Conservation (phyloP, 192 early-diverging fungal genomes). For the Chytriomyces sp. region DNA sequence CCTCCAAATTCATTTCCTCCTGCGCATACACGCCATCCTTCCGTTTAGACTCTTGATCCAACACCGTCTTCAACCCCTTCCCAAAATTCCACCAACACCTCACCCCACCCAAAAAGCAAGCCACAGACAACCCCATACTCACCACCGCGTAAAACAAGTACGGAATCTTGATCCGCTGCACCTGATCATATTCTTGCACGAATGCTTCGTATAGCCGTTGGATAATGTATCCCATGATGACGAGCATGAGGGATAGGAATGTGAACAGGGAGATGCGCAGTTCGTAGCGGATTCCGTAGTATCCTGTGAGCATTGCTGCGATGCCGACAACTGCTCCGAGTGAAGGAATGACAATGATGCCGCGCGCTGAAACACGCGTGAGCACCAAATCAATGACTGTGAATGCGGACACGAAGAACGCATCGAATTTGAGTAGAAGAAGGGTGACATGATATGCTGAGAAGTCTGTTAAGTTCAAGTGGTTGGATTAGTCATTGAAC, state of each 20-base stretch:
- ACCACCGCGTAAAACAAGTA: not conserved
- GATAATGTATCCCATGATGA: not conserved
- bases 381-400: slow-evolving; percentile 31
- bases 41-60: not conserved
- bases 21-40: not conserved
- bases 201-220: not conserved
- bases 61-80: not conserved
- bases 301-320: slow-evolving; percentile 2
- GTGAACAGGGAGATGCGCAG: not conserved
- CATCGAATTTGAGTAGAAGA: slow-evolving; percentile 24
- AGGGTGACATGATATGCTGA: slow-evolving; percentile 14
- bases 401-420: slow-evolving; percentile 30
- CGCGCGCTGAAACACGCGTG: not conserved
- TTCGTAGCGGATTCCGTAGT: slow-evolving; percentile 21
- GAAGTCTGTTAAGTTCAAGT: not conserved
- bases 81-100: slow-evolving; percentile 3
- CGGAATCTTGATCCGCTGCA: not conserved
- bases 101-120: not conserved
- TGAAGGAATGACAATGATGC: slow-evolving; percentile 5
- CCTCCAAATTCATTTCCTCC: not conserved
- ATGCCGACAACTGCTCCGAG: slow-evolving; percentile 3
- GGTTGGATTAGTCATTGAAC: not conserved
- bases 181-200: too few species aligned
- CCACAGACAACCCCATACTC: not conserved
- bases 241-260: too few species aligned